Evolutionary conservation across 768 basidiomycete genomes (phyloP).

Genomic region (Pulveroboletus ravenelii): DNA sequence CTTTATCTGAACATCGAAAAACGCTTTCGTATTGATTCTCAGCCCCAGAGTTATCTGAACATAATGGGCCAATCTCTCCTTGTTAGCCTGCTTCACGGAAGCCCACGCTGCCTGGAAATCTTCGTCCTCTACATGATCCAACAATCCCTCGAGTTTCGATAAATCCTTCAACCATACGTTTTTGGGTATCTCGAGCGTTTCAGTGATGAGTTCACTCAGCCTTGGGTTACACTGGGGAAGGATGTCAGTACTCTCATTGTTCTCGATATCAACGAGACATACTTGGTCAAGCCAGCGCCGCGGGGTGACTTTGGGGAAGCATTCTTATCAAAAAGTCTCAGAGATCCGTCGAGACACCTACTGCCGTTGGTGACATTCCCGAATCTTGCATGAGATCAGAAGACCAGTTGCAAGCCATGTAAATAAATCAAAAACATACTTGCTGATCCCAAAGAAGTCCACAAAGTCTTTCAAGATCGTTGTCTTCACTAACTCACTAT

Average conservation of each 20-base stretch:
- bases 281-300: slow-evolving; percentile 89
- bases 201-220: slow-evolving; percentile 79
- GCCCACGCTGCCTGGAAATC: slow-evolving; percentile 78
- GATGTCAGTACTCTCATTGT: slow-evolving; percentile 1
- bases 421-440: slow-evolving; percentile 32
- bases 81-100: slow-evolving; percentile 84
- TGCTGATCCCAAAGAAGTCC: slow-evolving; percentile 85
- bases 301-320: slow-evolving; percentile 60
- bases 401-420: background rate
- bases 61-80: slow-evolving; percentile 77
- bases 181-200: slow-evolving; percentile 71
- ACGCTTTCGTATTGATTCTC: slow-evolving; percentile 64
- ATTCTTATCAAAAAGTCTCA: background rate
- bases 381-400: slow-evolving; percentile 44
- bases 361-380: slow-evolving; percentile 92
- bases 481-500: slow-evolving; percentile 81
- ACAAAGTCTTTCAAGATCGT: slow-evolving; percentile 91
- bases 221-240: slow-evolving; percentile 76
- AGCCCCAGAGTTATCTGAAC: slow-evolving; percentile 70
- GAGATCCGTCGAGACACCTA: slow-evolving; percentile 33
- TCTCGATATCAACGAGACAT: background rate
- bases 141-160: slow-evolving; percentile 68
- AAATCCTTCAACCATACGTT: slow-evolving; percentile 84
- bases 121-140: slow-evolving; percentile 66
- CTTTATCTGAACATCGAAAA: slow-evolving; percentile 93